phyloP scores from a whole-genome alignment of 441 rosid genomes.

The Dalechampia spathulata region DNA sequence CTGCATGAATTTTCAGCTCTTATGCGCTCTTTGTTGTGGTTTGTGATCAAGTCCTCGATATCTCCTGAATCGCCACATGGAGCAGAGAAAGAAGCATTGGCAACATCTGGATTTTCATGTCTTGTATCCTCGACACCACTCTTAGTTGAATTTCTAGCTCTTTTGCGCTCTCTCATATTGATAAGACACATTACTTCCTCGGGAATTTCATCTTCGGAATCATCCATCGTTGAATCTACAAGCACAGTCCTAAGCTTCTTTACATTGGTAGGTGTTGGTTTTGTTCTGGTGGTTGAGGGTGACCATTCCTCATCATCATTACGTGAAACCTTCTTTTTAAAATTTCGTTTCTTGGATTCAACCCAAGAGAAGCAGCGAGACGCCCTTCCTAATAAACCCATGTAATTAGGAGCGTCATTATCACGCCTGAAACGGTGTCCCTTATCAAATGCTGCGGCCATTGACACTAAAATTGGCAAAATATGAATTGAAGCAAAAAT shows the following conservation, averaged over 20 bases:
- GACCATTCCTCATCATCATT: too few species aligned
- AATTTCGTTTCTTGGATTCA: too few species aligned
- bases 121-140: constrained; percentile 9
- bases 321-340: too few species aligned
- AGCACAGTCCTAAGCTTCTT: constrained; percentile 19
- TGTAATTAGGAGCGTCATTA: too few species aligned
- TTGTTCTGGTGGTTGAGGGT: too few species aligned
- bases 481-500: too few species aligned
- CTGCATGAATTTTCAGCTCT: background rate
- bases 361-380: too few species aligned
- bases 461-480: constrained; percentile 21
- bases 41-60: background rate
- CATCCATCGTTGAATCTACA: constrained; percentile 12
- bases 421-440: too few species aligned
- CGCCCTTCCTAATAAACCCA: too few species aligned
- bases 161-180: constrained; percentile 20
- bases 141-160: constrained; percentile 9
- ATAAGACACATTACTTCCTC: constrained; percentile 17
- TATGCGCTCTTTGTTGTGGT: background rate
- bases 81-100: background rate
- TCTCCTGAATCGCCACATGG: background rate
- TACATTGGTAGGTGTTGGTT: too few species aligned
- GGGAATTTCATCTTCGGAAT: constrained; percentile 14
- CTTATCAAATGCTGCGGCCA: constrained; percentile 32
- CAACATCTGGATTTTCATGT: constrained; percentile 1